A percentile compares a stretch with the other conserved stretches of the same genome.
phyloP scores from a whole-genome alignment of 805 yeast genomes.

The Pichia insulana region DNA sequence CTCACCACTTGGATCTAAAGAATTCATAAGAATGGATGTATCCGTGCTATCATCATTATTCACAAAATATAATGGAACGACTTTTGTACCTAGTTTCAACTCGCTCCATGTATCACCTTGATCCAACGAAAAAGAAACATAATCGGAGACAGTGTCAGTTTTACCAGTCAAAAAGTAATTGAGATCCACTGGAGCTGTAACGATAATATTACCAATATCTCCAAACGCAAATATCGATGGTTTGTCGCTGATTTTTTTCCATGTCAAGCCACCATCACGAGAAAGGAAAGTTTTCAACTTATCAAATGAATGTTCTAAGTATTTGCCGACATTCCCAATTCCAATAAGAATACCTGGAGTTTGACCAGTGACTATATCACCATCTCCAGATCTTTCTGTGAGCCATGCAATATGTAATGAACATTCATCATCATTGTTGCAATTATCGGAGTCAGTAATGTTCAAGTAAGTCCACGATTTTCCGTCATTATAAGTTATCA shows the following conservation, averaged over 20 bases:
- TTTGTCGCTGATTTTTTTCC: conserved; percentile 48
- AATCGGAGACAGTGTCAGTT: conserved; percentile 27
- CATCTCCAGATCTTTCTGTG: conserved; percentile 32
- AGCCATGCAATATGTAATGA: conserved; percentile 35
- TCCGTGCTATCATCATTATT: conserved; percentile 68
- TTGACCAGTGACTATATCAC: conserved; percentile 38
- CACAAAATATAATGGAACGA: conserved; percentile 20
- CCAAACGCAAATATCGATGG: conserved; percentile 56
- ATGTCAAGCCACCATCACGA: conserved; percentile 68
- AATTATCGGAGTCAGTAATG: conserved; percentile 35
- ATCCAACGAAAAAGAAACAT: conserved; percentile 48
- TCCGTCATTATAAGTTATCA: conserved; percentile 46
- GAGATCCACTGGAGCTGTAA: conserved; percentile 41
- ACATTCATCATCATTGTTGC: conserved; percentile 39
- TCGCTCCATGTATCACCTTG: conserved; percentile 64
- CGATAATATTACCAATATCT: conserved; percentile 67
- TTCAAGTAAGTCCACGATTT: conserved; percentile 41
- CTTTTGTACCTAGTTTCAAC: conserved; percentile 34
- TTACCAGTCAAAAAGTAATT: conserved; percentile 11
- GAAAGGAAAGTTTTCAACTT: conserved; percentile 47
- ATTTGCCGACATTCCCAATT: conserved; percentile 75
- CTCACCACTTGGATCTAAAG: conserved; percentile 23
- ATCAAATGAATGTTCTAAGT: conserved; percentile 26
- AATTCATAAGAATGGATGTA: conserved; percentile 44
- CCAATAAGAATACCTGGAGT: conserved; percentile 52